A percentile compares a stretch with the other conserved stretches of the same genome.
These are phyloP conservation scores for Penicillium corylophilum DNA, from an alignment of 2,329 filamentous ascomycete species.

Conservation along the genomic window DNA sequence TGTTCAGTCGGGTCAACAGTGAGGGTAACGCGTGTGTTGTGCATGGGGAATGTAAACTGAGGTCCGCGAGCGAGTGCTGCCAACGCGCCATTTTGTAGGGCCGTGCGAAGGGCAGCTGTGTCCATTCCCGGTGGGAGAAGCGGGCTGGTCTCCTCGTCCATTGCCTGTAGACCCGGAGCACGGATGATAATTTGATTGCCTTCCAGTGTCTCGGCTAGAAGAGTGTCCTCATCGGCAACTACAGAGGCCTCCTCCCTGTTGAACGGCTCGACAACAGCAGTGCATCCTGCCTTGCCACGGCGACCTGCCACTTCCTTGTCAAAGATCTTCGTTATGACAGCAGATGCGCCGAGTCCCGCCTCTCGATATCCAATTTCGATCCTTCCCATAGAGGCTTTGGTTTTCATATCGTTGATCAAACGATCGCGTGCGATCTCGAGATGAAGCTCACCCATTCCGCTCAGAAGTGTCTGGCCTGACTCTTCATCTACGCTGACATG, in stretches of 20 bases:
- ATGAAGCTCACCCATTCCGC: conserved; percentile 95
- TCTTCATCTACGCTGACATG: conserved; percentile 83
- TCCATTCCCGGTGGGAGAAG: conserved; percentile 56
- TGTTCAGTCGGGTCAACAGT: conserved; percentile 65
- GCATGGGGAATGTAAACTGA: conserved; percentile 73
- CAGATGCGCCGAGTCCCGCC: conserved; percentile 62
- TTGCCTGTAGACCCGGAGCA: conserved; percentile 50
- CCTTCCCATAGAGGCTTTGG: conserved; percentile 76
- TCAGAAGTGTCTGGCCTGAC: conserved; percentile 87
- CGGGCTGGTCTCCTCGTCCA: conserved; percentile 45
- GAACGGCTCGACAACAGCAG: conserved; percentile 65
- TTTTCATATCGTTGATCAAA: conserved; percentile 85
- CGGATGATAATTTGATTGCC: conserved; percentile 67
- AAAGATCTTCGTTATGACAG: conserved; percentile 62
- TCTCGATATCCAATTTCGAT: conserved; percentile 97
- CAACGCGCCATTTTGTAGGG: conserved; percentile 74
- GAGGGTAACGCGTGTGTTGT: conserved; percentile 70
- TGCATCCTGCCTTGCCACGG: conserved; percentile 73
- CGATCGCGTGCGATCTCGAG: conserved; percentile 89
- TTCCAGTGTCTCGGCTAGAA: conserved; percentile 54
- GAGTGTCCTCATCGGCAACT: conserved; percentile 24
- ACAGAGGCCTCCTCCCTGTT: conserved; percentile 25
- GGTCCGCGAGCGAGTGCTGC: conserved; percentile 85
- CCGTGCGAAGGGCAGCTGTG: conserved; percentile 48
- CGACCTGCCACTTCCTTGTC: conserved; percentile 81